Evolutionary conservation across 176 grass and related monocot species (phyloP).

Genomic region (Avena sativa): DNA sequence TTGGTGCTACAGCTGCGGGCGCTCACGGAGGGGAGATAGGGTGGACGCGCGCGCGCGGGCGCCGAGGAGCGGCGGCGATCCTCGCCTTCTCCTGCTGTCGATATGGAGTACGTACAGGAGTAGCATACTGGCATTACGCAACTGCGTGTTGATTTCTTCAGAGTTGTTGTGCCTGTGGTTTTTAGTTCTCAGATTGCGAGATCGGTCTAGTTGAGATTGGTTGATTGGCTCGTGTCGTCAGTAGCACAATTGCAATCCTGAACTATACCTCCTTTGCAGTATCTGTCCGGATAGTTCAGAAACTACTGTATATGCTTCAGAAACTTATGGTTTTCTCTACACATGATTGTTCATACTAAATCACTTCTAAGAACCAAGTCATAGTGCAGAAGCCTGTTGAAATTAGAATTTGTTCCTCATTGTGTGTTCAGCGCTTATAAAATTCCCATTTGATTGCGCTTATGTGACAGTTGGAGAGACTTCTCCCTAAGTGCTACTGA

Average conservation of each 20-base stretch:
- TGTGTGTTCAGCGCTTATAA: neutral
- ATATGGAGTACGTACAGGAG: neutral
- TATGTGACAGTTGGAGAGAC: neutral
- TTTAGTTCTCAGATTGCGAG: neutral
- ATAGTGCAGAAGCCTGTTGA: neutral
- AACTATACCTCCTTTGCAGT: neutral
- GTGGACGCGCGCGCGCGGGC: neutral
- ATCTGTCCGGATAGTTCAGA: neutral
- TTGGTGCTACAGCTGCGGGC: neutral
- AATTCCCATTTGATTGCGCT: neutral
- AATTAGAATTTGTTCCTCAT: neutral
- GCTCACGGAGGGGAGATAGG: neutral
- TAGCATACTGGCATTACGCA: neutral
- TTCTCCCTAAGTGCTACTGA: neutral
- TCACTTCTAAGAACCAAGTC: neutral
- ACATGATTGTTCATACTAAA: neutral
- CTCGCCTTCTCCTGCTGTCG: neutral
- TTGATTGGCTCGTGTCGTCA: neutral
- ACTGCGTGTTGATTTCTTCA: neutral
- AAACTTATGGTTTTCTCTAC: neutral
- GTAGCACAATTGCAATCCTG: neutral
- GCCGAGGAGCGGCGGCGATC: neutral
- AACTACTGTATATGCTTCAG: neutral
- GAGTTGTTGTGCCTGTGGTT: neutral
- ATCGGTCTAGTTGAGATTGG: neutral